These are phyloP conservation scores for Pseudevernia furfuracea DNA, from an alignment of 495 filamentous ascomycete genomes.

Conservation along the genomic window DNA sequence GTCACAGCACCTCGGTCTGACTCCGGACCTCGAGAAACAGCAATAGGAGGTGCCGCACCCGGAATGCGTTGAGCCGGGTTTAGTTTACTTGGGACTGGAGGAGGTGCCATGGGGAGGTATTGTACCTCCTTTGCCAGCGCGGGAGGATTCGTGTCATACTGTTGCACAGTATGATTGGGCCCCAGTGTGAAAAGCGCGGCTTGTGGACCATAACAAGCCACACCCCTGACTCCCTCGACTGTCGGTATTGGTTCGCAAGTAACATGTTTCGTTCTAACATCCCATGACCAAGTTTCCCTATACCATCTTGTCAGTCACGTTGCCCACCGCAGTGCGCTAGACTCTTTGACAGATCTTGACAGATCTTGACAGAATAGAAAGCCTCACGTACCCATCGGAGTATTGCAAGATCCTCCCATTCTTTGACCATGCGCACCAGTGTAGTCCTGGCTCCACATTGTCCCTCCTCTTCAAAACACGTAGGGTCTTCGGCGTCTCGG, in stretches of 20 bases:
- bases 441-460: constrained; percentile 63
- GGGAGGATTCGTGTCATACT: constrained; percentile 85
- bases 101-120: constrained; percentile 67
- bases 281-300: constrained; percentile 90
- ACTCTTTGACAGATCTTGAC: constrained; percentile 3
- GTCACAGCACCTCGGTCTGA: constrained; percentile 19
- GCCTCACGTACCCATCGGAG: constrained; percentile 69
- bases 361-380: not conserved
- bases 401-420: constrained; percentile 93
- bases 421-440: constrained; percentile 98
- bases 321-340: not conserved
- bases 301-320: constrained; percentile 22
- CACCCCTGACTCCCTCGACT: constrained; percentile 66
- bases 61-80: constrained; percentile 20
- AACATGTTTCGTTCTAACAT: constrained; percentile 92
- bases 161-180: constrained; percentile 80
- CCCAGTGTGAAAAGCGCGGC: constrained; percentile 91
- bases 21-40: constrained; percentile 18
- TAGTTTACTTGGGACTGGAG: constrained; percentile 40
- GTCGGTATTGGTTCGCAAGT: constrained; percentile 83
- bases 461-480: constrained; percentile 77
- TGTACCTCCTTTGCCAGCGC: constrained; percentile 75
- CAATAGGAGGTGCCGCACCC: constrained; percentile 26
- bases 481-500: constrained; percentile 74
- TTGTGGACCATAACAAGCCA: constrained; percentile 81